Conservation (phyloP, 78 protist genomes). For the Dictyostelium brefeldianum region DNA sequence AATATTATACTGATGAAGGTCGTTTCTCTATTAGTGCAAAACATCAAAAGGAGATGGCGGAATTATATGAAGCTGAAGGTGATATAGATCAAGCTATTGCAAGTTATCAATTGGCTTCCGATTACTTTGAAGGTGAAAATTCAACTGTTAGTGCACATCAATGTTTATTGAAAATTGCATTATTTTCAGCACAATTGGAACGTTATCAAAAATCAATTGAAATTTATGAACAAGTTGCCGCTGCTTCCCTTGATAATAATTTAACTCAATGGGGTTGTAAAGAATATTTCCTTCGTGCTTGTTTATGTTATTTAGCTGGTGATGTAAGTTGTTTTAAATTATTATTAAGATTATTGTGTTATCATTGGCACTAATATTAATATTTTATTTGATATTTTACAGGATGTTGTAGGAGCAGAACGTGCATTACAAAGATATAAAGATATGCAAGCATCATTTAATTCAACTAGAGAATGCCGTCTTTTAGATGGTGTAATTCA, state of each 20-base stretch:
- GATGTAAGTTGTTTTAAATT: neutral
- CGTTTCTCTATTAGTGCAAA: slow-evolving; percentile 85
- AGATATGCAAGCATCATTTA: slow-evolving; percentile 80
- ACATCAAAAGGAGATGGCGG: slow-evolving; percentile 89
- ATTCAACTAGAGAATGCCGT: slow-evolving; percentile 74
- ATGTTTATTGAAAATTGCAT: slow-evolving; percentile 85
- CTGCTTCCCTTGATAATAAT: slow-evolving; percentile 71
- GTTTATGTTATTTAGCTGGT: slow-evolving; percentile 81
- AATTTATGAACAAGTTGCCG: slow-evolving; percentile 86
- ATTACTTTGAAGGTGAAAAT: slow-evolving; percentile 84
- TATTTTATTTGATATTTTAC: no score
- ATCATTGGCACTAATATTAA: no score
- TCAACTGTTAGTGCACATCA: slow-evolving; percentile 42
- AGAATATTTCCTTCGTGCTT: slow-evolving; percentile 84
- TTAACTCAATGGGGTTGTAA: slow-evolving; percentile 85
- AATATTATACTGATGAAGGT: slow-evolving; percentile 82
- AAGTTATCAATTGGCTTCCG: slow-evolving; percentile 85
- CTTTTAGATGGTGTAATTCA: slow-evolving; percentile 57
- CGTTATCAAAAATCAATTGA: slow-evolving; percentile 76
- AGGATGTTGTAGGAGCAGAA: slow-evolving; percentile 76
- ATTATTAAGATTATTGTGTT: no score
- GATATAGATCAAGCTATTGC: slow-evolving; percentile 80
- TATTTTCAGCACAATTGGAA: slow-evolving; percentile 54
- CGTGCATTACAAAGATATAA: slow-evolving; percentile 71
- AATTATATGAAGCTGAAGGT: slow-evolving; percentile 84